Base-by-base conservation (phyloP, 192 early-diverging fungal species). In the Coemansia sp. region DNA sequence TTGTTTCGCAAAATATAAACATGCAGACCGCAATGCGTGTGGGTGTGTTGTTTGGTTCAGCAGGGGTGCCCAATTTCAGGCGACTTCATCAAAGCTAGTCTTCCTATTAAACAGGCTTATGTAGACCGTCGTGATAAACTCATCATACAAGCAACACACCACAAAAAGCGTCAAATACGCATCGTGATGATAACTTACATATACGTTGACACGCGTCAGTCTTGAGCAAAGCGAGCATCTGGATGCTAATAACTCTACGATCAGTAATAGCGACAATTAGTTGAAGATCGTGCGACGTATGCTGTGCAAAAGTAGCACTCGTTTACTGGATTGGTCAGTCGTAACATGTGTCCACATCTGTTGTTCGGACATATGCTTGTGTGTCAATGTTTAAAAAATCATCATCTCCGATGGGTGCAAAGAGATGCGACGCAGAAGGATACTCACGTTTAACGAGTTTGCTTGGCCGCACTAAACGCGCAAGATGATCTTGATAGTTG, bases 341-440 rank as follows among this genome's bases (percentile, higher is more conserved):
- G 58, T 57, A 60, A 72, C 66, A 51, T 17, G 34, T 66, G 53
- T 73, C 70, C 66, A 69, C 76, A 79, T 49, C 21, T 15, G 40
- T 42, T 46, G 25, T 79, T 79, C 76, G 68, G 76, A 79, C 76
- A 79, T 79, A 79, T 79, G 76, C 76, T 79, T 79, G 71, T 72
- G 70, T 73, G 42, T 40, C 52, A 61, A 61, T 61, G 40, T 51
- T 57, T 63, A 57, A 31, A 42, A 66, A 44, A 53, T 66, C 70
- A 72, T 72, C 70, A 69, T 65, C 63, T 63, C 76, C 59, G 44
- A 7, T 36, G 26, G 6, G 10, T 42, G 28, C 28, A 31, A 42
- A 15, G 10, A 42, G 12, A 42, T 15, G 40, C 40, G 15, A 42
- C 40, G 15, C 10, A 42, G 4, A 4, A 42, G 3, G 4, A 42